Base-by-base conservation (phyloP, 202 grass and related monocot genomes). In the Carex sylvatica region DNA sequence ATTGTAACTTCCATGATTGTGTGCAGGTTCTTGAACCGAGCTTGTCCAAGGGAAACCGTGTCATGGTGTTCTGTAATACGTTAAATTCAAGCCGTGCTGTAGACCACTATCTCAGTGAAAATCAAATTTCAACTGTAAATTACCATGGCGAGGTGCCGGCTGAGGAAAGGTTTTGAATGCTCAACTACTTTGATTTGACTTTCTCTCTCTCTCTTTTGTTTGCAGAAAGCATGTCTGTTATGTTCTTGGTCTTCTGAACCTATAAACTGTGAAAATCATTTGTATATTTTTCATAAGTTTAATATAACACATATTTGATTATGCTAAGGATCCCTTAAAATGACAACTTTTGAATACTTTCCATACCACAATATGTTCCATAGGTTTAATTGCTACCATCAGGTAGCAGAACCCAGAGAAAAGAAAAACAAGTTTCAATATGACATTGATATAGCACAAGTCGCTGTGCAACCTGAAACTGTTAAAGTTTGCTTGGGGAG, bases 11-110 rank as follows among this genome's bases (percentile, higher is more conserved):
- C 31, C 77, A 40, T 77, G 15, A 74, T 33, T 33, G 76, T 61
- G 38, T 88, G 60, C 76, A 98, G 95, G 92, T 98, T 89, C 92
- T 98, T 84, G 92, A 95, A 87, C 92, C 95, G 86, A 98, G 95
- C 68, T 89, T 98, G 88, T 83, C 91, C 54, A 98, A 91, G 83
- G 95, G 95, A 86, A 95, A 98, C 20, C 83, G 94, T 74, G 86
- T 98, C 58, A 98, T 98, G 92, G 92, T 98, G 46, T 98, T 98
- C 82, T 98, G 95, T 73, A 98, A 98, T 88, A 98, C 95, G 22
- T 72, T 98, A 47, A 98, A 95, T 88, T 98, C 95, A 79, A 95
- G 95, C 67, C 95, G 91, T 85, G 95, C 95, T 8, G 95, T 95
- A 76, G 95, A 95, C 77, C 95, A 98, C 87, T 95, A 95, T 89